These are phyloP conservation scores for Pisolithus marmoratus DNA, from an alignment of 768 basidiomycete genomes.

Conservation along the genomic window DNA sequence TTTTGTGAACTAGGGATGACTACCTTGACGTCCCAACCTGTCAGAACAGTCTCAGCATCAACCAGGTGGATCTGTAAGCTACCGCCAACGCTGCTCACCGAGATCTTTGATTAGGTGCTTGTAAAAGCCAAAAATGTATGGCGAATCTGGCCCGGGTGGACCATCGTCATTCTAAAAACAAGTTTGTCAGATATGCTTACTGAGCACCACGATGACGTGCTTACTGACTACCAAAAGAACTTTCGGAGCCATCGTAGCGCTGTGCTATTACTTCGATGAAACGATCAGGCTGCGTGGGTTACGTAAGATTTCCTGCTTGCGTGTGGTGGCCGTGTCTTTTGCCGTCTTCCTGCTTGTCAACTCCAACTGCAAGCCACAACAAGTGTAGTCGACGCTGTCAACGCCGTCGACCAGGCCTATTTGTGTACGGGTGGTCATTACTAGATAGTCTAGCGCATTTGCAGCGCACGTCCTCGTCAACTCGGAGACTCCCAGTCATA, in stretches of 20 bases:
- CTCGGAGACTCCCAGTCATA: neutral
- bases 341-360: too few relatives aligned
- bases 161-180: conserved; percentile 73
- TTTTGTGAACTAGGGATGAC: conserved; percentile 78
- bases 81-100: conserved; percentile 35
- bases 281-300: neutral
- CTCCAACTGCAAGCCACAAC: too few relatives aligned
- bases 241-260: conserved; percentile 9
- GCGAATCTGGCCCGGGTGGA: conserved; percentile 67
- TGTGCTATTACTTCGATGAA: neutral
- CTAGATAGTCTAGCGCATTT: neutral
- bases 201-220: neutral
- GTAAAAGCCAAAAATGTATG: conserved; percentile 71
- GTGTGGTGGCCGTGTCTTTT: too few relatives aligned
- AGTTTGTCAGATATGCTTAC: neutral
- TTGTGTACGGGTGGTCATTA: neutral
- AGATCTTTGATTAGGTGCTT: conserved; percentile 51
- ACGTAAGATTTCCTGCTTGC: neutral
- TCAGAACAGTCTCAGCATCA: neutral
- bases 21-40: conserved; percentile 77
- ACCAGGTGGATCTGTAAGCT: neutral
- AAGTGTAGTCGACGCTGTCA: neutral
- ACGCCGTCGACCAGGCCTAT: neutral
- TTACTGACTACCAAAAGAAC: conserved; percentile 42
- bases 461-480: neutral